Evolutionary conservation across 805 yeast species (phyloP).

Genomic region (Kuraishia ogatae): DNA sequence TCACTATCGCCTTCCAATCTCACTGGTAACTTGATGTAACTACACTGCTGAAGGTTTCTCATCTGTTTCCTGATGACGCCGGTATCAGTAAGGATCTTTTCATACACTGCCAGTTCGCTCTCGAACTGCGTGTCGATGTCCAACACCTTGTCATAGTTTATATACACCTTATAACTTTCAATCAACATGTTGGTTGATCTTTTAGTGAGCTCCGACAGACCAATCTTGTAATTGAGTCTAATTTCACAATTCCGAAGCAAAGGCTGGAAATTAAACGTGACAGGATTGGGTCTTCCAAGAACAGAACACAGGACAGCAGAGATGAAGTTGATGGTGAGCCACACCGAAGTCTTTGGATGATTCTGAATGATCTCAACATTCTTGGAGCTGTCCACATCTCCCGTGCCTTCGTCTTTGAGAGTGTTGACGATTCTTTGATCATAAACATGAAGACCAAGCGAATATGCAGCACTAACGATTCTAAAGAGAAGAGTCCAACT

Average conservation of each 20-base stretch:
- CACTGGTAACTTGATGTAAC: constrained; percentile 11
- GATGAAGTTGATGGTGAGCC: constrained; percentile 41
- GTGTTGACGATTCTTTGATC: constrained; percentile 22
- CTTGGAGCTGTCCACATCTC: constrained; percentile 20
- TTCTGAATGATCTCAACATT: constrained; percentile 17
- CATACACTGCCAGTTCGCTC: constrained; percentile 29
- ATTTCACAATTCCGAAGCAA: constrained; percentile 23
- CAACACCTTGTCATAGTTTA: constrained; percentile 30
- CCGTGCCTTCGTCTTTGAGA: constrained; percentile 9
- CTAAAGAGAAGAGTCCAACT: constrained; percentile 45
- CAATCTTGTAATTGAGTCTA: constrained; percentile 31
- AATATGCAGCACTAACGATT: constrained; percentile 38
- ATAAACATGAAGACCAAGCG: constrained; percentile 42
- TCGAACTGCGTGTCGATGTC: constrained; percentile 32
- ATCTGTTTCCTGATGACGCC: constrained; percentile 12
- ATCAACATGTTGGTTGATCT: constrained; percentile 40
- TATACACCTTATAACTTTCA: constrained; percentile 40
- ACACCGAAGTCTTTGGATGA: constrained; percentile 34
- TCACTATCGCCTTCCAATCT: constrained; percentile 9
- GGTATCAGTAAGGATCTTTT: constrained; percentile 22
- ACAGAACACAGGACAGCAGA: constrained; percentile 42
- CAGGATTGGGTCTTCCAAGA: constrained; percentile 47
- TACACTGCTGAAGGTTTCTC: not conserved
- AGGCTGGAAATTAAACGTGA: constrained; percentile 29
- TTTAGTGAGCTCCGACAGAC: constrained; percentile 39